phyloP scores from a whole-genome alignment of 2,329 filamentous ascomycete genomes.

The Fusarium ambrosium region DNA sequence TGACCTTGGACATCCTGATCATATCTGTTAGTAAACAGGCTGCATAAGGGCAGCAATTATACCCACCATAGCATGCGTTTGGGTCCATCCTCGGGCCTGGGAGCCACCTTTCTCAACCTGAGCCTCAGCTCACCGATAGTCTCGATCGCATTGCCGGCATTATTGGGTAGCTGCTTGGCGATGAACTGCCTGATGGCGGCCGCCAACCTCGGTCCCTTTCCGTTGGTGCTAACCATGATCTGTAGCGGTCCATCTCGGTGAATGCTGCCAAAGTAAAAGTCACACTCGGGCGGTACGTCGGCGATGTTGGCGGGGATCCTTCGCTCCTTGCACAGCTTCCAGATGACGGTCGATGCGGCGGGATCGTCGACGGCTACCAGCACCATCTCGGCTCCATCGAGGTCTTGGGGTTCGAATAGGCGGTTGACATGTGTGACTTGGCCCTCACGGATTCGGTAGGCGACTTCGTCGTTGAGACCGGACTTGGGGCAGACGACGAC shows the following conservation, averaged over 20 bases:
- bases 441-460: conserved; percentile 79
- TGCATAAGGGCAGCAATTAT: neutral
- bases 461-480: conserved; percentile 90
- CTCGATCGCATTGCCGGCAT: conserved; percentile 87
- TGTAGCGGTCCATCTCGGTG: conserved; percentile 96
- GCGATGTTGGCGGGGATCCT: conserved; percentile 94
- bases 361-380: conserved; percentile 95
- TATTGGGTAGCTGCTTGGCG: conserved; percentile 78
- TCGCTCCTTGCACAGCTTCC: conserved; percentile 90
- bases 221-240: conserved; percentile 99
- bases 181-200: conserved; percentile 89
- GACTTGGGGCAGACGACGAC: conserved; percentile 84
- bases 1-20: conserved; percentile 88
- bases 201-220: conserved; percentile 92
- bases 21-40: conserved; percentile 11
- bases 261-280: conserved; percentile 98
- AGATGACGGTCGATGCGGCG: conserved; percentile 88
- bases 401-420: conserved; percentile 86
- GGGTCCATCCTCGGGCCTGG: conserved; percentile 78
- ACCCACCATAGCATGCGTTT: conserved; percentile 91
- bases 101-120: conserved; percentile 83
- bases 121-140: conserved; percentile 84
- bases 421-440: conserved; percentile 87
- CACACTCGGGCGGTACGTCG: conserved; percentile 95
- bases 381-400: conserved; percentile 88